Percentiles rank a stretch among this genome's conserved stretches.
Conservation (phyloP, 1,139 yeast genomes). For the Groenewaldozyma auringiensis region DNA sequence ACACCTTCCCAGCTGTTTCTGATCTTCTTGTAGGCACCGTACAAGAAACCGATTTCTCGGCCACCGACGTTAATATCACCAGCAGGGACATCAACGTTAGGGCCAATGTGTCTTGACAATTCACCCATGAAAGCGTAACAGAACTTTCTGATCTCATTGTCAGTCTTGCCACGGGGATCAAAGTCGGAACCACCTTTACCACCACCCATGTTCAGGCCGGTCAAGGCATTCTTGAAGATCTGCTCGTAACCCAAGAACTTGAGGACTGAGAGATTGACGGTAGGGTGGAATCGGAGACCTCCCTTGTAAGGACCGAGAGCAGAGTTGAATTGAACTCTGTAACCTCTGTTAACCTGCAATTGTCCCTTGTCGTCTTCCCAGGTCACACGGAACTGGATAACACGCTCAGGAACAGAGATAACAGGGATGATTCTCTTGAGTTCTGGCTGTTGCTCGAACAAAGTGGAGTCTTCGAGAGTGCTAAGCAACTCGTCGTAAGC, state of each 20-base stretch:
- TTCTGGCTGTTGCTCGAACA: conserved; percentile 83
- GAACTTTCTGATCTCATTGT: conserved; percentile 92
- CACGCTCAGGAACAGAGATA: conserved; percentile 91
- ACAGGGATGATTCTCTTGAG: conserved; percentile 85
- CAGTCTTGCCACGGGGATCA: conserved; percentile 92
- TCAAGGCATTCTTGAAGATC: conserved; percentile 95
- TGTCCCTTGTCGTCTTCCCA: conserved; percentile 97
- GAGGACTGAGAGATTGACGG: conserved; percentile 88
- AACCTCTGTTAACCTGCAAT: conserved; percentile 91
- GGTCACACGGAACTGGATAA: conserved; percentile 90
- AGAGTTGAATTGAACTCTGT: conserved; percentile 97
- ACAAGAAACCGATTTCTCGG: conserved; percentile 85
- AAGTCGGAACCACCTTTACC: conserved; percentile 99
- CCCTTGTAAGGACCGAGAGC: conserved; percentile 99
- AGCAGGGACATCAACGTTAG: conserved; percentile 96
- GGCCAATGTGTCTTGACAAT: conserved; percentile 92
- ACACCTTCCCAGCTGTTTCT: conserved; percentile 96
- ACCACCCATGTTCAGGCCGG: conserved; percentile 98
- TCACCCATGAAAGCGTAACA: conserved; percentile 95
- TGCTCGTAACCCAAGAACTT: conserved; percentile 98
- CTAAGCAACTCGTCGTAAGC: conserved; percentile 90
- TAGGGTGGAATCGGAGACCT: conserved; percentile 96
- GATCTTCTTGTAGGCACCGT: conserved; percentile 93
- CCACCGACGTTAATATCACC: conserved; percentile 96
- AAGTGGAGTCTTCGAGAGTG: conserved; percentile 85